Conservation (phyloP, 139 green algal species). For the Ettlia oleoabundans region DNA sequence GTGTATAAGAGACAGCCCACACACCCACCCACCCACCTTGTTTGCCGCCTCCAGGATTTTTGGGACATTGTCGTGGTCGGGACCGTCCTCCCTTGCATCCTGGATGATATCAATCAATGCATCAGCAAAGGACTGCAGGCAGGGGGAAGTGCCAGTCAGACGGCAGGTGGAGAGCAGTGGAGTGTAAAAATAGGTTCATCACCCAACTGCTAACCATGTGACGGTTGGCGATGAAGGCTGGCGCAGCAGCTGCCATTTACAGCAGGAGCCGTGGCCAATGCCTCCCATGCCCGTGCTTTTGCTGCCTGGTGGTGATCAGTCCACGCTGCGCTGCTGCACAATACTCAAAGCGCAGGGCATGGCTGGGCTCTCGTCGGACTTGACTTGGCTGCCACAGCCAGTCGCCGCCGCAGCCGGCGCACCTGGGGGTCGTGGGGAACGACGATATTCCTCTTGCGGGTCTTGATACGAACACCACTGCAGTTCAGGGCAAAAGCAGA, state of each 20-base stretch:
- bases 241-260: too few species aligned
- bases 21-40: conserved; percentile 59
- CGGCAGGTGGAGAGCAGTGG: too few species aligned
- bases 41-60: conserved; percentile 76
- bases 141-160: background rate
- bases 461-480: conserved; percentile 94
- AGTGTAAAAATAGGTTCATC: too few species aligned
- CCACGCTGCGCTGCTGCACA: too few species aligned
- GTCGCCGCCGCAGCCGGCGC: background rate
- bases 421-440: conserved; percentile 88
- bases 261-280: too few species aligned
- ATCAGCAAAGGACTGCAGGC: conserved; percentile 87
- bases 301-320: too few species aligned
- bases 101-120: conserved; percentile 86
- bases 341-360: too few species aligned
- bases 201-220: too few species aligned
- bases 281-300: too few species aligned
- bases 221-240: too few species aligned
- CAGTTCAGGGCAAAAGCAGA: background rate
- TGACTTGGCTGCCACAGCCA: background rate
- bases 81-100: conserved; percentile 64
- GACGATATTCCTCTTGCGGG: conserved; percentile 96
- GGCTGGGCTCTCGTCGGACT: background rate
- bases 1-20: too few species aligned
- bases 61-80: conserved; percentile 56